Percentiles rank a stretch among this genome's conserved stretches.
phyloP scores from a whole-genome alignment of 148 eudicot species.

The Persicaria maculosa region DNA sequence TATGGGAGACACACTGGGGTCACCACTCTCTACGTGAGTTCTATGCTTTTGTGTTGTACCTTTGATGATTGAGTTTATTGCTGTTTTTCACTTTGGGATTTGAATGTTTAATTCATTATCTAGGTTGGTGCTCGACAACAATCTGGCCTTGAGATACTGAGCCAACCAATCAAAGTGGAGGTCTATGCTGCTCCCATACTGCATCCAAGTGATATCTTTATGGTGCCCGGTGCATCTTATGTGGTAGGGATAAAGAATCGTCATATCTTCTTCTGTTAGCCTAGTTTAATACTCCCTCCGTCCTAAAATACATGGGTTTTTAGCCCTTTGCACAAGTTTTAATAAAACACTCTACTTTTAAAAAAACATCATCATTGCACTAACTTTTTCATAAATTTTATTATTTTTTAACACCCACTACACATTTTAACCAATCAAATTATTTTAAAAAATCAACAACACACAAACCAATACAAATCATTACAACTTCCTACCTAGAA shows the following conservation, averaged over 20 bases:
- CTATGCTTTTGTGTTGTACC: neutral
- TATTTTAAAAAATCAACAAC: too few relatives aligned
- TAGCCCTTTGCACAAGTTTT: too few relatives aligned
- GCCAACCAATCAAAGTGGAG: slow-evolving; percentile 66
- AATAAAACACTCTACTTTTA: too few relatives aligned
- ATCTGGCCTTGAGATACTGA: slow-evolving; percentile 61
- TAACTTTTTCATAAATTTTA: too few relatives aligned
- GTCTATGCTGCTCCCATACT: slow-evolving; percentile 69
- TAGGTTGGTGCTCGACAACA: slow-evolving; percentile 66
- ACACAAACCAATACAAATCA: too few relatives aligned
- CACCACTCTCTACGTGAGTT: slow-evolving; percentile 69
- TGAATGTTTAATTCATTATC: slow-evolving; percentile 14
- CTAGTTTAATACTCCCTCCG: neutral
- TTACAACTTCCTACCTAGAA: too few relatives aligned
- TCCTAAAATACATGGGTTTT: too few relatives aligned
- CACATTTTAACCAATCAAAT: too few relatives aligned
- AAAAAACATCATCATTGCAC: too few relatives aligned
- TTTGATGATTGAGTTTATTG: neutral
- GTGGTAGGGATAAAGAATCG: slow-evolving; percentile 39
- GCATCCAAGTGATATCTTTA: slow-evolving; percentile 57
- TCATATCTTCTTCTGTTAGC: neutral
- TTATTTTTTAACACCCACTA: too few relatives aligned
- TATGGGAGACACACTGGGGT: slow-evolving; percentile 55
- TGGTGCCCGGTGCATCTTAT: slow-evolving; percentile 87
- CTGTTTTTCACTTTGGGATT: neutral